phyloP scores from a whole-genome alignment of 2,329 filamentous ascomycete species.

The Diplodia corticola region DNA sequence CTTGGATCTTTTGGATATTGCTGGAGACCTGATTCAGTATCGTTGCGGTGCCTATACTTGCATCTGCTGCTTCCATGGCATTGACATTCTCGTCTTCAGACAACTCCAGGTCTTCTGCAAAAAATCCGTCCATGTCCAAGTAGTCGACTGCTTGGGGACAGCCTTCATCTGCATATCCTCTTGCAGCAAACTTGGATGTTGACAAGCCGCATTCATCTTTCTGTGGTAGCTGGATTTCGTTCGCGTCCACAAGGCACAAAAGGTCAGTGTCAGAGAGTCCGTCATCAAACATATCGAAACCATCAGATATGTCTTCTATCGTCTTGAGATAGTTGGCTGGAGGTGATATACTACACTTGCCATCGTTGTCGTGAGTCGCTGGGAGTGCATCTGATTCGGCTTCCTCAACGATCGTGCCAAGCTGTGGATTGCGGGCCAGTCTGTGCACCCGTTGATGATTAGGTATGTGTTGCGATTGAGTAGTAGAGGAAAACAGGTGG shows the following conservation, averaged over 20 bases:
- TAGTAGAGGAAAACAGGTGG: neutral
- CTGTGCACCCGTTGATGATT: neutral
- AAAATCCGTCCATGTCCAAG: neutral
- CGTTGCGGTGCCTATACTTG: neutral
- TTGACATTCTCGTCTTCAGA: neutral
- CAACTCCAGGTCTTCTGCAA: neutral
- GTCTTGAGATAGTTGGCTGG: neutral
- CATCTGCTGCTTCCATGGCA: neutral
- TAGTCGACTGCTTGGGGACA: neutral
- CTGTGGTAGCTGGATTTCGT: neutral
- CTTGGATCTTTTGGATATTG: neutral
- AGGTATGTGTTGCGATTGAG: neutral
- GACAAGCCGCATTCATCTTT: no score
- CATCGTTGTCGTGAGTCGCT: neutral
- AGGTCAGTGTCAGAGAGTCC: neutral
- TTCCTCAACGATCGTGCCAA: neutral
- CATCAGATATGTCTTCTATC: neutral
- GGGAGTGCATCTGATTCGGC: neutral
- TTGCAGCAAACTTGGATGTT: neutral
- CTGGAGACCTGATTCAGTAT: constrained; percentile 7
- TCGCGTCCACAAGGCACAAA: neutral
- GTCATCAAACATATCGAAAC: neutral
- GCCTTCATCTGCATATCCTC: neutral
- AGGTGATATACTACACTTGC: neutral
- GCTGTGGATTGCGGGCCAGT: neutral